These are phyloP conservation scores for Perilla frutescens DNA, from an alignment of 257 asterid genomes.

Conservation along the genomic window DNA sequence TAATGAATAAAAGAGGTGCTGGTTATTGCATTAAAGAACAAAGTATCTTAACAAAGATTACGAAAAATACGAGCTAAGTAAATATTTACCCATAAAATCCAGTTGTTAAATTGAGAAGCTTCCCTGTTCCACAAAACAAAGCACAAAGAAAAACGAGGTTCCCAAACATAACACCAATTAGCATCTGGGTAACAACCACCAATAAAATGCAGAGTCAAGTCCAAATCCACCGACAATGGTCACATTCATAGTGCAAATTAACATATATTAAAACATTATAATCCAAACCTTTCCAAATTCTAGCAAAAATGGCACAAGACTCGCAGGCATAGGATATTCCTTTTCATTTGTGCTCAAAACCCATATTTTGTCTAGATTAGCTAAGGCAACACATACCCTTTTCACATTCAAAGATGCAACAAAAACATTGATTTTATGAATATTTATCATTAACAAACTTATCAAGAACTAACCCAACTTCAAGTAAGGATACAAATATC, in stretches of 20 bases:
- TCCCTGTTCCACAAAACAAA: conserved; percentile 52
- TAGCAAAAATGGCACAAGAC: conserved; percentile 46
- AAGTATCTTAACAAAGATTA: no score
- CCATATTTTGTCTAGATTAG: conserved; percentile 63
- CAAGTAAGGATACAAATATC: conserved; percentile 79
- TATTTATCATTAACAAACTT: not conserved
- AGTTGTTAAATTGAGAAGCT: conserved; percentile 48
- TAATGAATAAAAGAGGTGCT: no score
- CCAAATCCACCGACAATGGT: not conserved
- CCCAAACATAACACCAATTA: conserved; percentile 57
- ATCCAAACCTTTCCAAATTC: conserved; percentile 58
- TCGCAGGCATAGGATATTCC: conserved; percentile 43
- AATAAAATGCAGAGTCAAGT: conserved; percentile 31
- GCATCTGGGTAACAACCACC: conserved; percentile 49
- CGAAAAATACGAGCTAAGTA: conserved; percentile 16
- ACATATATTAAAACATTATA: not conserved
- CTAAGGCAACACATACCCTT: conserved; percentile 45
- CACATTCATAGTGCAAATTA: conserved; percentile 3
- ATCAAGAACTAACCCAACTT: not conserved
- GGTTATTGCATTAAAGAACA: no score
- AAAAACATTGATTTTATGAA: not conserved
- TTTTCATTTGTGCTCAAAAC: conserved; percentile 47
- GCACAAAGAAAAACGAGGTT: conserved; percentile 54
- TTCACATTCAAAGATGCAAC: conserved; percentile 21
- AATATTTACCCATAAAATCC: conserved; percentile 52